Base-by-base conservation (phyloP, 2,329 filamentous ascomycete genomes). In the Trichoderma afroharzianum region DNA sequence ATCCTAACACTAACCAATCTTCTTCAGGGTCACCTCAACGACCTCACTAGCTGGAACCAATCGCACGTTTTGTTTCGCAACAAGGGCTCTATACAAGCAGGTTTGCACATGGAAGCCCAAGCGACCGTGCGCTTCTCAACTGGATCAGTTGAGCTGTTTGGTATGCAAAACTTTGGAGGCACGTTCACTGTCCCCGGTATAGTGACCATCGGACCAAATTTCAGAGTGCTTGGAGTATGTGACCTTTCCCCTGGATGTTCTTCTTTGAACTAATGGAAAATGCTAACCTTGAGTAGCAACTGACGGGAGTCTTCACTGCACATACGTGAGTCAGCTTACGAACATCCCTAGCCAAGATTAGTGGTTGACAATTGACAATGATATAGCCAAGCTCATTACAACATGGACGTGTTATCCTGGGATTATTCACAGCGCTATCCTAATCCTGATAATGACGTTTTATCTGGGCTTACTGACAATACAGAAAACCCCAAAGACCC, bases 301-400 rank as follows among this genome's bases (percentile, higher is more conserved):
- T 57, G 12, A 57, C 53, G 0, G 53, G 24, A 57, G 53, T 57
- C 24, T 57, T 57, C 0, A 57, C 53, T 1, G 53, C 53, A 30
- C 53, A 57, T 57, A 57, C 53, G 53, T 57, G 53, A 57, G 53
- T 57, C 14, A 9, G 24, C 24, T 57, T 18, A 9, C 6, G 2
- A 28, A 15, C 14, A 28, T 9, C 26, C 15, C 6, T 18, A 57
- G 24, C 14, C 15, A 18, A 24, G 14, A 57, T 15, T 28, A 18
- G 24, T 28, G 15, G 26, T 26, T 57, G 6, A 57, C 26, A 3
- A 28, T 12, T 14, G 4, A 28, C 9, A 15, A 28, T 11, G 26
- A 30, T 57, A 30, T 30, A 57, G 53, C 26, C 53, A 57, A 24
- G 53, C 53, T 57, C 53, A 57, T 18, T 57, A 57, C 7, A 57